Base-by-base conservation (phyloP, 257 asterid species). In the Eustoma russellianum region DNA sequence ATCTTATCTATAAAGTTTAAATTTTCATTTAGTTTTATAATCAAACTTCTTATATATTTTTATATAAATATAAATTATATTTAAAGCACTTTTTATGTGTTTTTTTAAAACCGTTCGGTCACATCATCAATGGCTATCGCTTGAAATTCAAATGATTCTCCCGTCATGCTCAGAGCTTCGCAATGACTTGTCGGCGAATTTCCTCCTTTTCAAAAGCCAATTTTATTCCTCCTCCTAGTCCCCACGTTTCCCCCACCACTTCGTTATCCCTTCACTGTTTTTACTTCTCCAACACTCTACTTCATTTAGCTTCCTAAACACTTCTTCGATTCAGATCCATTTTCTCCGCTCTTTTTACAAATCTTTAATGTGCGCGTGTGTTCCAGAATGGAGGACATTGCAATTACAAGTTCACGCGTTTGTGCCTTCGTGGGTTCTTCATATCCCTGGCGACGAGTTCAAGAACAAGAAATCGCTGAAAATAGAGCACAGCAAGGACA, bases 381-480 rank as follows among this genome's bases (percentile, higher is more conserved):
- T n/a, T 16, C 30, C 51, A 33, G 41, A 52, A 64, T 56, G 69
- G 69, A 64, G 1, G 28, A 18, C 12, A n/a, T 57, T 52, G 48
- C 28, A 3, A 19, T 57, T 58, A 54, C 28, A 5, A 45, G 50
- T 44, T 50, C 52, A 12, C 13, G 57, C 51, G 49, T 24, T 0
- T 33, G 45, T 44, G 33, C 57, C 17, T n/a, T 58, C 1, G 18
- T 11, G 18, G 33, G 30, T 7, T 30, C 69, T 16, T 17, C 63
- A 13, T 24, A 51, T 49, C 35, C 58, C 46, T 33, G 47, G 17
- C 5, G 46, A 17, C 46, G 14, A 6, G 54, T 46, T 53, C 67
- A 46, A 19, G 55, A 53, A 38, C 50, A 17, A 38, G 46, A 41
- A 13, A 50, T 28, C 9, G 41, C 38, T n/a, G 68, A 52, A 9